Percentiles rank a stretch among this genome's conserved stretches.
Conservation (phyloP, 192 early-diverging fungal genomes). For the Geranomyces michiganensis region DNA sequence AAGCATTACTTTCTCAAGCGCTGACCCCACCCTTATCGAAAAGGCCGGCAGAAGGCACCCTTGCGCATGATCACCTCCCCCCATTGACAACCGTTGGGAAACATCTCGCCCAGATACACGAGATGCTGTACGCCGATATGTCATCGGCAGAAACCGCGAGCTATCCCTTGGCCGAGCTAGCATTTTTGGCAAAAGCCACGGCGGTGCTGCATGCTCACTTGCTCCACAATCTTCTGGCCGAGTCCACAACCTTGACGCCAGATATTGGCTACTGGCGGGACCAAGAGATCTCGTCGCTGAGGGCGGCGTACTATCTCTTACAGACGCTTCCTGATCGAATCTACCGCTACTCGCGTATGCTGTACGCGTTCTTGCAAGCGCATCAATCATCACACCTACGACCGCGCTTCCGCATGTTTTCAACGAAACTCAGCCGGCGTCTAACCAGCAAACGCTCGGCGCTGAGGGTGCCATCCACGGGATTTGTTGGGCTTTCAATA, state of each 20-base stretch:
- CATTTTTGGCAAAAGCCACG: conserved; percentile 24
- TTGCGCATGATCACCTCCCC: conserved; percentile 27
- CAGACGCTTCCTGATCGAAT: conserved; percentile 27
- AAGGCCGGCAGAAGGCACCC: background rate
- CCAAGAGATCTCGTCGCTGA: conserved; percentile 17
- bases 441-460: background rate
- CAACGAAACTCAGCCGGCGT: background rate
- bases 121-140: background rate
- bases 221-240: conserved; percentile 23
- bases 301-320: conserved; percentile 28
- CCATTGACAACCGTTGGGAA: conserved; percentile 11
- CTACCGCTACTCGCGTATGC: conserved; percentile 16
- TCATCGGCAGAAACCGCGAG: background rate
- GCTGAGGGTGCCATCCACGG: background rate
- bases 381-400: conserved; percentile 14
- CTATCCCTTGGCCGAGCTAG: conserved; percentile 24
- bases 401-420: conserved; percentile 26
- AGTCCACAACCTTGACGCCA: conserved; percentile 27
- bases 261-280: conserved; percentile 31
- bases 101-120: background rate
- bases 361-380: conserved; percentile 11
- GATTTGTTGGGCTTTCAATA: conserved; percentile 11
- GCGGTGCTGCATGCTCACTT: conserved; percentile 35
- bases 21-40: background rate
- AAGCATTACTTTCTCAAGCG: conserved; percentile 11